Percentiles rank a stretch among this genome's conserved stretches.
phyloP scores from a whole-genome alignment of 441 rosid species.

The Bruguiera hainesii region DNA sequence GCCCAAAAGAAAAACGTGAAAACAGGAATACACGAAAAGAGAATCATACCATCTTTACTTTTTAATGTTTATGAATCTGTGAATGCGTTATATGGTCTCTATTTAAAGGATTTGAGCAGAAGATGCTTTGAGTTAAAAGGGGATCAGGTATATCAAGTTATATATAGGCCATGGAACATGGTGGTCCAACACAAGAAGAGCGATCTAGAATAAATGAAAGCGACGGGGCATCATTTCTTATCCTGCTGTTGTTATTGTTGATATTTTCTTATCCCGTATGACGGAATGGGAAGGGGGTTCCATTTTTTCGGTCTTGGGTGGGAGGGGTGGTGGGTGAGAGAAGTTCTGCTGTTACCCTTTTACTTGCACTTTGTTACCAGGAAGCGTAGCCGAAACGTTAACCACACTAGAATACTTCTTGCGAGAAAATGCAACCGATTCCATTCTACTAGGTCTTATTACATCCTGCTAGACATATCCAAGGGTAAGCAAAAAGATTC shows the following conservation, averaged over 20 bases:
- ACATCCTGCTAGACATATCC: too few relatives aligned
- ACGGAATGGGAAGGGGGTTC: neutral
- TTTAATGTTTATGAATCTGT: neutral
- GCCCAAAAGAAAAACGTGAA: neutral
- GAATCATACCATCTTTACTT: constrained; percentile 33
- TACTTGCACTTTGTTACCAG: too few relatives aligned
- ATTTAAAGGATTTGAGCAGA: constrained; percentile 12
- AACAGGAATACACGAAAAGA: constrained; percentile 1
- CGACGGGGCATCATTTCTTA: constrained; percentile 28
- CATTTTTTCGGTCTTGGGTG: neutral
- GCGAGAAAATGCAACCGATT: too few relatives aligned
- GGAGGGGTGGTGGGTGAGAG: too few relatives aligned
- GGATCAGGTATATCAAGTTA: constrained; percentile 5
- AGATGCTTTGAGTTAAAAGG: constrained; percentile 7
- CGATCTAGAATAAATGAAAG: constrained; percentile 40
- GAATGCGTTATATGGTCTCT: constrained; percentile 7
- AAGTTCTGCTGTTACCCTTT: too few relatives aligned
- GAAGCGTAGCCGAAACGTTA: too few relatives aligned
- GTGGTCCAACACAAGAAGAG: constrained; percentile 48
- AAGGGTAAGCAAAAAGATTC: too few relatives aligned
- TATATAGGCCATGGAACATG: constrained; percentile 28
- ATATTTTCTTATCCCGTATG: constrained; percentile 13
- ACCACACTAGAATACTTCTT: too few relatives aligned
- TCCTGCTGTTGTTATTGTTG: constrained; percentile 13
- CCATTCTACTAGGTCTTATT: too few relatives aligned